These are phyloP conservation scores for Plasmodium inui DNA, from an alignment of 169 alveolate species.

Conservation along the genomic window DNA sequence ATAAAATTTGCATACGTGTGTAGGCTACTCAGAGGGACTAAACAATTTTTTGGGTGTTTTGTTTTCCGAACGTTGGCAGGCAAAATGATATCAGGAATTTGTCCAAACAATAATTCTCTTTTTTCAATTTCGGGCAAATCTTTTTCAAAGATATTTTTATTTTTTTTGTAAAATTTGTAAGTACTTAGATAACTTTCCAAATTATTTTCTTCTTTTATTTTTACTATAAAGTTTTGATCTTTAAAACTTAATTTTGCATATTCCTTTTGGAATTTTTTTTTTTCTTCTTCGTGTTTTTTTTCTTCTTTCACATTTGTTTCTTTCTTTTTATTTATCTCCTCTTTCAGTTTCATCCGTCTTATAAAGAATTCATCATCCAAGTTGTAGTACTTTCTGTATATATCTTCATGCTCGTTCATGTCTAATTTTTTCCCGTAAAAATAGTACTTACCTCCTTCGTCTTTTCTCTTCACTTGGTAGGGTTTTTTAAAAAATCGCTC, in stretches of 20 bases:
- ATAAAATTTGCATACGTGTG: conserved; percentile 50
- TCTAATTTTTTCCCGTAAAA: conserved; percentile 58
- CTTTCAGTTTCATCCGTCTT: conserved; percentile 13
- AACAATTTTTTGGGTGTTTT: conserved; percentile 66
- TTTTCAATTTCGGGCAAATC: conserved; percentile 50
- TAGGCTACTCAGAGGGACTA: conserved; percentile 48
- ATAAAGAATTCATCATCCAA: conserved; percentile 65
- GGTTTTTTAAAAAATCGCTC: conserved; percentile 73
- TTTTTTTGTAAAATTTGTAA: conserved; percentile 58
- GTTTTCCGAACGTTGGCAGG: conserved; percentile 59
- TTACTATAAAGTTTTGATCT: conserved; percentile 47
- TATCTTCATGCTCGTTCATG: conserved; percentile 53
- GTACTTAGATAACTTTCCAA: background rate
- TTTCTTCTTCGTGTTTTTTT: conserved; percentile 23
- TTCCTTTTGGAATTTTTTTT: conserved; percentile 35
- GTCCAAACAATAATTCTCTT: conserved; percentile 54
- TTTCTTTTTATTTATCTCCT: conserved; percentile 2
- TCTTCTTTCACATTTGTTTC: conserved; percentile 20
- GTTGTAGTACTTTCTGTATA: conserved; percentile 38
- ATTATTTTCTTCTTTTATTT: conserved; percentile 50
- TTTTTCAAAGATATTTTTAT: conserved; percentile 54
- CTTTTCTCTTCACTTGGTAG: conserved; percentile 54
- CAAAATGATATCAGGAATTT: conserved; percentile 68
- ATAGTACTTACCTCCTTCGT: conserved; percentile 75
- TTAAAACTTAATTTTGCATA: conserved; percentile 22